These are phyloP conservation scores for Penicillium paradoxum DNA, from an alignment of 495 filamentous ascomycete genomes.

Conservation along the genomic window DNA sequence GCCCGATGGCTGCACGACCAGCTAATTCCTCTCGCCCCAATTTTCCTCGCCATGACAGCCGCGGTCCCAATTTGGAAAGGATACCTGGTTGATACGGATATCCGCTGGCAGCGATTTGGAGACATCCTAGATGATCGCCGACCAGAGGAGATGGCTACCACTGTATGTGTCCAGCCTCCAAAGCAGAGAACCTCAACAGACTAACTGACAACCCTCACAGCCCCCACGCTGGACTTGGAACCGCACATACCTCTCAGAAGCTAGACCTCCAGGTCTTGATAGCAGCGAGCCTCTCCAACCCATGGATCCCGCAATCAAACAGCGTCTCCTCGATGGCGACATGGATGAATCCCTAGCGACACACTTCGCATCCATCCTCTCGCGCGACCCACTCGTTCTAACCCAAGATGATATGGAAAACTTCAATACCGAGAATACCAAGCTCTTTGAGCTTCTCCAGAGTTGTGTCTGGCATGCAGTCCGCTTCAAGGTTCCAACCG, in stretches of 20 bases:
- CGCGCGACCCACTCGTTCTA: constrained; percentile 83
- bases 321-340: constrained; percentile 70
- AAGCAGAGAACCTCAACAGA: constrained; percentile 65
- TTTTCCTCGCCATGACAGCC: constrained; percentile 84
- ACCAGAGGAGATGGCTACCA: constrained; percentile 65
- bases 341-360: constrained; percentile 88
- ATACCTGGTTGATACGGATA: constrained; percentile 83
- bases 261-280: constrained; percentile 47
- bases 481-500: neutral
- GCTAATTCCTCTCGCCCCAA: constrained; percentile 77
- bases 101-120: constrained; percentile 88
- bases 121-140: constrained; percentile 80
- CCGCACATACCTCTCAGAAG: constrained; percentile 84
- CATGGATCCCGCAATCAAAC: constrained; percentile 66
- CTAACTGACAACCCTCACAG: constrained; percentile 25
- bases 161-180: constrained; percentile 65
- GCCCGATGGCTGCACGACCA: constrained; percentile 86
- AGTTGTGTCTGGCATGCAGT: constrained; percentile 75
- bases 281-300: constrained; percentile 76
- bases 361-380: constrained; percentile 88
- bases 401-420: constrained; percentile 75
- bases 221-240: constrained; percentile 69
- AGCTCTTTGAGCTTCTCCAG: constrained; percentile 89
- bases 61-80: constrained; percentile 90
- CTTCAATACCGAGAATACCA: constrained; percentile 67